phyloP scores from a whole-genome alignment of 345 rosid genomes.

The Gossypium turneri region DNA sequence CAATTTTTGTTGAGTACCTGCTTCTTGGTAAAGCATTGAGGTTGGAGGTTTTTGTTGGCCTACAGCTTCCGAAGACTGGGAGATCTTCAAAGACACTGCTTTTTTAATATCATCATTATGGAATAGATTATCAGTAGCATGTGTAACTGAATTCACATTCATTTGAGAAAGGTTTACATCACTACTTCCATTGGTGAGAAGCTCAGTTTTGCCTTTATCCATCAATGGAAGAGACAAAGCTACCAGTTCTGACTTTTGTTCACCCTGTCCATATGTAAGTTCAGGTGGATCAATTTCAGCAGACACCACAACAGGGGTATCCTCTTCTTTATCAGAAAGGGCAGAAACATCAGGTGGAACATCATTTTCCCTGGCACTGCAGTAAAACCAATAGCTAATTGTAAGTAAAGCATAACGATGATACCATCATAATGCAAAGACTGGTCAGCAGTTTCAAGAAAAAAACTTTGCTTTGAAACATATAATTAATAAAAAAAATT shows the following conservation, averaged over 20 bases:
- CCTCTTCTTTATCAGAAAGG: slow-evolving; percentile 55
- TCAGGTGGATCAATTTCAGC: slow-evolving; percentile 25
- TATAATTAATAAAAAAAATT: background rate
- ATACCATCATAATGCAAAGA: background rate
- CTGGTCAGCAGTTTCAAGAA: background rate
- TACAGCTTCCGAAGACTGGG: slow-evolving; percentile 26
- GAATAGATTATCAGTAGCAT: slow-evolving; percentile 21
- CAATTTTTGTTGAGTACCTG: slow-evolving; percentile 28
- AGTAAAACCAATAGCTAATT: slow-evolving; percentile 21
- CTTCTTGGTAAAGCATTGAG: slow-evolving; percentile 27
- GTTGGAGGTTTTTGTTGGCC: slow-evolving; percentile 29
- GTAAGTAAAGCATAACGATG: slow-evolving; percentile 7
- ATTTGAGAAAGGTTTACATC: slow-evolving; percentile 26
- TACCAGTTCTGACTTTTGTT: slow-evolving; percentile 24
- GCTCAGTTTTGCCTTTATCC: slow-evolving; percentile 24
- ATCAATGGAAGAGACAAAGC: slow-evolving; percentile 18
- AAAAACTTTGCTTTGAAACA: background rate
- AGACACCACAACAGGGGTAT: slow-evolving; percentile 28
- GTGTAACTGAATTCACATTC: slow-evolving; percentile 26
- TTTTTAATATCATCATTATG: slow-evolving; percentile 15
- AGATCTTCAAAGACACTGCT: slow-evolving; percentile 23
- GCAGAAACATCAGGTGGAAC: slow-evolving; percentile 31
- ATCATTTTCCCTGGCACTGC: slow-evolving; percentile 46
- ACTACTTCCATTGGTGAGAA: slow-evolving; percentile 6
- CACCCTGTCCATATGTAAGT: slow-evolving; percentile 31